These are phyloP conservation scores for Dissophora globulifera DNA, from an alignment of 192 early-diverging fungal species.

Conservation along the genomic window DNA sequence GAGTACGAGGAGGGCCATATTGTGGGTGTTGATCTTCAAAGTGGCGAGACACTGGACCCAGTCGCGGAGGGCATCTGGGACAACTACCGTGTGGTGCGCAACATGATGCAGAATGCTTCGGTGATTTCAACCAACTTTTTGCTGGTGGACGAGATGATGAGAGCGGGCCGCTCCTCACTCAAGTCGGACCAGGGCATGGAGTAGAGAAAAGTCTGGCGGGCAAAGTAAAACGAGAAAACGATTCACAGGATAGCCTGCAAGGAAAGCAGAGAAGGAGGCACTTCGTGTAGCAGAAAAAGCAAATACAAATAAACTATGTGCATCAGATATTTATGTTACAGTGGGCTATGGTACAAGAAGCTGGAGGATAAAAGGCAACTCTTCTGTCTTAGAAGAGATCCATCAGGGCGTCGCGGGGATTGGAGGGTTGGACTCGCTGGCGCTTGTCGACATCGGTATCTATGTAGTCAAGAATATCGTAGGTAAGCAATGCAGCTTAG, in stretches of 20 bases:
- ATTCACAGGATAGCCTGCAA: no score
- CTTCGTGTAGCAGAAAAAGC: no score
- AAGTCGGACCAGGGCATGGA: slow-evolving; percentile 51
- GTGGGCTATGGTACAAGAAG: not conserved
- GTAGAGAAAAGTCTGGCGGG: not conserved
- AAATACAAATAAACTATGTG: no score
- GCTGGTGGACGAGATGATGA: slow-evolving; percentile 98
- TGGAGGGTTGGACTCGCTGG: not conserved
- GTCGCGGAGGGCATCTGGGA: slow-evolving; percentile 95
- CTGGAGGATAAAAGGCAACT: not conserved
- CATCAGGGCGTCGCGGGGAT: slow-evolving; percentile 4
- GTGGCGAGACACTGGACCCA: slow-evolving; percentile 94
- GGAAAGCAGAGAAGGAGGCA: no score
- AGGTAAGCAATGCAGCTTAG: no score
- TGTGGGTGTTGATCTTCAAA: slow-evolving; percentile 94
- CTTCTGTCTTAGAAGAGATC: slow-evolving; percentile 1
- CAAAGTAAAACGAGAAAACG: not conserved
- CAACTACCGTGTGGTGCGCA: slow-evolving; percentile 96
- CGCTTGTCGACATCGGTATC: slow-evolving; percentile 1
- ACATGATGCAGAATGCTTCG: slow-evolving; percentile 90
- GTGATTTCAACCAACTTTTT: slow-evolving; percentile 99
- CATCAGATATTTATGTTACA: slow-evolving; percentile 3
- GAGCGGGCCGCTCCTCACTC: slow-evolving; percentile 56
- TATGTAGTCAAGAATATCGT: no score
- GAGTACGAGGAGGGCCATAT: slow-evolving; percentile 91